Evolutionary conservation across 495 filamentous ascomycete genomes (phyloP).

Genomic region (Hypoxylon lienhwacheense): DNA sequence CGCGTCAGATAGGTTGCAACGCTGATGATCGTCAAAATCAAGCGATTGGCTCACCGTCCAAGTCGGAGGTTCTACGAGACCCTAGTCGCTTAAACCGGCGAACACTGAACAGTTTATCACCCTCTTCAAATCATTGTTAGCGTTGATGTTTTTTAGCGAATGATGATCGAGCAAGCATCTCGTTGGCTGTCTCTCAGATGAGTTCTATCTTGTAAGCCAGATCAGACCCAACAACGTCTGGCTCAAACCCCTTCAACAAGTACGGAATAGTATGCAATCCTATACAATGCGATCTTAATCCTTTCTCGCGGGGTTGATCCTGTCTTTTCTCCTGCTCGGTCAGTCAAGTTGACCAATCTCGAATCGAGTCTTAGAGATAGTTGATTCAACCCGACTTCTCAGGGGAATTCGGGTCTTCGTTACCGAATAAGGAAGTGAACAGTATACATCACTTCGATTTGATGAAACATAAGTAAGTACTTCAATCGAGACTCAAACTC

Average conservation of each 20-base stretch:
- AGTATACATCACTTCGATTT: conserved; percentile 9
- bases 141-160: conserved; percentile 17
- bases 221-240: neutral
- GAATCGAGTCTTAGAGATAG: conserved; percentile 13
- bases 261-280: conserved; percentile 12
- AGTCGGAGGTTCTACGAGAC: conserved; percentile 16
- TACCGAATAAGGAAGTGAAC: conserved; percentile 12
- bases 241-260: neutral
- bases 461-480: no score
- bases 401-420: neutral
- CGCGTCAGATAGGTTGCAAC: conserved; percentile 21
- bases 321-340: conserved; percentile 15
- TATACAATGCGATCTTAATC: conserved; percentile 23
- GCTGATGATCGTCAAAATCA: conserved; percentile 12
- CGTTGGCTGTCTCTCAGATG: neutral
- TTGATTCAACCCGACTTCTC: conserved; percentile 2
- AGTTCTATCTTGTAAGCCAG: conserved; percentile 1
- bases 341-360: conserved; percentile 8
- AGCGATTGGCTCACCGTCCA: conserved; percentile 22
- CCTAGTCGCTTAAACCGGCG: conserved; percentile 5
- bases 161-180: conserved; percentile 6
- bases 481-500: neutral
- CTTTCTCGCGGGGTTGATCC: conserved; percentile 23
- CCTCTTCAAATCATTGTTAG: conserved; percentile 5
- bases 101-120: neutral